A percentile compares a stretch with the other conserved stretches of the same genome.
Evolutionary conservation across 1,139 yeast genomes (phyloP).

Genomic region (Blastobotrys indianensis): DNA sequence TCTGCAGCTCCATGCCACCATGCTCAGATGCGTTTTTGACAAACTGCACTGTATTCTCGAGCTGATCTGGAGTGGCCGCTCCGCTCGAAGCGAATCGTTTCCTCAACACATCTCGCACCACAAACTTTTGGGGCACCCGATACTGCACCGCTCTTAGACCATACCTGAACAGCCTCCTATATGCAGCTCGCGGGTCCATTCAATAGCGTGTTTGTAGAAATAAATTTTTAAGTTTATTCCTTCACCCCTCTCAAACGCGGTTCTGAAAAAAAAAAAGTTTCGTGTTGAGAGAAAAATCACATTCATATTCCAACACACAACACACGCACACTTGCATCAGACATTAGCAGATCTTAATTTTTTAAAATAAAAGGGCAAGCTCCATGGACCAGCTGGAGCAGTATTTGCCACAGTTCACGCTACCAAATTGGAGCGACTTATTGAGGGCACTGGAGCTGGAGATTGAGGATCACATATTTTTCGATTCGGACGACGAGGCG

Average conservation of each 20-base stretch:
- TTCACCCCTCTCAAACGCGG: too few species aligned
- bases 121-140: slow-evolving; percentile 12
- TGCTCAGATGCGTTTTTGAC: slow-evolving; percentile 15
- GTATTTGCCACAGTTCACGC: slow-evolving; percentile 1
- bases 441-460: background rate
- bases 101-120: slow-evolving; percentile 9
- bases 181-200: slow-evolving; percentile 9
- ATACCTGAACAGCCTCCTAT: slow-evolving; percentile 16
- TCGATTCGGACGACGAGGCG: slow-evolving; percentile 3
- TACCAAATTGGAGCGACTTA: slow-evolving; percentile 1
- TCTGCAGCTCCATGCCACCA: slow-evolving; percentile 9
- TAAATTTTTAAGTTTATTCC: too few species aligned
- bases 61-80: background rate
- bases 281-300: background rate
- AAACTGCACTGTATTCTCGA: slow-evolving; percentile 15
- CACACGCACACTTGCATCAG: too few species aligned
- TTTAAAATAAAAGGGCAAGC: background rate
- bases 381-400: background rate
- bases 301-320: background rate
- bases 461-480: background rate
- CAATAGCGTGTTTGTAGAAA: too few species aligned
- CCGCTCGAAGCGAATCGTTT: slow-evolving; percentile 10
- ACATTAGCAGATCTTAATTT: background rate
- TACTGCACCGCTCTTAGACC: slow-evolving; percentile 17
- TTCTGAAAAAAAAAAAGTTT: background rate